These are phyloP conservation scores for Phyllostachys edulis DNA, from an alignment of 176 grass and related monocot species.

Conservation along the genomic window DNA sequence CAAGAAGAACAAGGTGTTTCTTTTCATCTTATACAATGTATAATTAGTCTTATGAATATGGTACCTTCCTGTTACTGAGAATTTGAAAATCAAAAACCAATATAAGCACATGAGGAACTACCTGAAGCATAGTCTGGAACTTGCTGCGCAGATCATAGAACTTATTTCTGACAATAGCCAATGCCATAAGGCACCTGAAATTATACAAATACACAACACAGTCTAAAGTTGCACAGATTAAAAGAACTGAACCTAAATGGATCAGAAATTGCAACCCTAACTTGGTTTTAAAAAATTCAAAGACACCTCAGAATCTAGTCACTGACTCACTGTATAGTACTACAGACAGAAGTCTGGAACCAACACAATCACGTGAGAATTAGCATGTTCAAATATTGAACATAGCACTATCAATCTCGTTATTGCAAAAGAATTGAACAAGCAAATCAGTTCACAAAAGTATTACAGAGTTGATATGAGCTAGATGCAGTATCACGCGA, in stretches of 20 bases:
- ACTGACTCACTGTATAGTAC: too few relatives aligned
- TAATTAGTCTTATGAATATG: background rate
- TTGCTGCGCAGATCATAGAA: slow-evolving; percentile 61
- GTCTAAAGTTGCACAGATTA: background rate
- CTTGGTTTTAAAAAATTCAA: background rate
- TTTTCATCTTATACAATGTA: background rate
- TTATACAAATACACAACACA: background rate
- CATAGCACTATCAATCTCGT: too few relatives aligned
- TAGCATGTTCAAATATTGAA: too few relatives aligned
- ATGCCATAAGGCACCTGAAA: slow-evolving; percentile 57
- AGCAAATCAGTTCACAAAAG: too few relatives aligned
- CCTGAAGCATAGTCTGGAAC: slow-evolving; percentile 83
- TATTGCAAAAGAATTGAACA: too few relatives aligned
- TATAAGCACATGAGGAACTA: slow-evolving; percentile 14
- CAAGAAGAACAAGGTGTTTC: too few relatives aligned
- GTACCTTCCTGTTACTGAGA: background rate
- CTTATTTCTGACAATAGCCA: slow-evolving; percentile 59
- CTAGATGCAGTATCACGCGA: too few relatives aligned
- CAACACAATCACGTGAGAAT: too few relatives aligned
- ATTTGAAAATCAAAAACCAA: background rate
- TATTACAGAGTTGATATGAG: too few relatives aligned
- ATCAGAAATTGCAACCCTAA: background rate
- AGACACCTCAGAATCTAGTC: background rate
- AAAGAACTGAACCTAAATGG: background rate
- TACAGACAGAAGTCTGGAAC: too few relatives aligned